These are phyloP conservation scores for Cryptosporidium bovis DNA, from an alignment of 169 alveolate species.

Conservation along the genomic window DNA sequence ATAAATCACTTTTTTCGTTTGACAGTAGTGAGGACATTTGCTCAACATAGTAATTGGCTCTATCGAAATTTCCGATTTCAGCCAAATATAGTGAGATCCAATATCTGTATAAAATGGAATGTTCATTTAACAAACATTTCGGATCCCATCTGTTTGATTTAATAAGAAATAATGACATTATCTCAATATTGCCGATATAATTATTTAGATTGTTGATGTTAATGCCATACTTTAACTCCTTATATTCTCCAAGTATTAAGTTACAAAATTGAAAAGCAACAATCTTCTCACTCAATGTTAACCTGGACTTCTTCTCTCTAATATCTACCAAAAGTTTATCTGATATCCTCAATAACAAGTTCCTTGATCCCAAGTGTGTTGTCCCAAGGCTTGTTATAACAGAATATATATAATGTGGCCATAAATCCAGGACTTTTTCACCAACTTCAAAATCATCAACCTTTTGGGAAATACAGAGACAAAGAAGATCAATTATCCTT, in stretches of 20 bases:
- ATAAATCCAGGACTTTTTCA: conserved; percentile 33
- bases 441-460: conserved; percentile 20
- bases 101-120: conserved; percentile 22
- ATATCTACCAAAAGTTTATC: conserved; percentile 10
- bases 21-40: conserved; percentile 3
- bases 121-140: background rate
- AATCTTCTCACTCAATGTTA: conserved; percentile 21
- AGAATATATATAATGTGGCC: conserved; percentile 68
- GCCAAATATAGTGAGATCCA: conserved; percentile 29
- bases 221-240: conserved; percentile 7
- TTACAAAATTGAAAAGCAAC: conserved; percentile 57
- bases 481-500: conserved; percentile 15
- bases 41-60: conserved; percentile 33
- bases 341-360: background rate
- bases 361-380: conserved; percentile 48
- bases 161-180: conserved; percentile 13
- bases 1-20: background rate
- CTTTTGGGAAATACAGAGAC: conserved; percentile 25
- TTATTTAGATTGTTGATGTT: conserved; percentile 6
- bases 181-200: conserved; percentile 37
- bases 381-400: conserved; percentile 31
- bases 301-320: background rate
- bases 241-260: conserved; percentile 17
- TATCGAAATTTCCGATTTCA: conserved; percentile 33
- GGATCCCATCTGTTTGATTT: background rate